Percentiles rank a stretch among this genome's conserved stretches.
Conservation (phyloP, 1,284 basidiomycete species). For the Ustanciosporium gigantosporum region DNA sequence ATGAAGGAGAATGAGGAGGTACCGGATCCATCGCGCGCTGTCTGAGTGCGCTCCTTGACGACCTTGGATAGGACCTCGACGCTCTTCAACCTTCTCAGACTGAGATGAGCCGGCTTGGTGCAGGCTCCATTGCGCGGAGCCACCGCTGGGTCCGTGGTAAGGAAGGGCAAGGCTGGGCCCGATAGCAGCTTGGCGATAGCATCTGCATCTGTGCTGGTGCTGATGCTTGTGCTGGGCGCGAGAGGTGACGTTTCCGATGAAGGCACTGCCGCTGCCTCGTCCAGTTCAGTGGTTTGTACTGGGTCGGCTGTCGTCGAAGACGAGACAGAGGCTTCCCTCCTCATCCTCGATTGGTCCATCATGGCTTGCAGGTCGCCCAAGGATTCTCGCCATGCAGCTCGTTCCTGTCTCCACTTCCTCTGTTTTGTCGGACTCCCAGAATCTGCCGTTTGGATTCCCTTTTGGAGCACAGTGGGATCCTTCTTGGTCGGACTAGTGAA, state of each 20-base stretch:
- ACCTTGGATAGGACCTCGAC: slow-evolving; percentile 39
- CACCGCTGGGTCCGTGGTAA: slow-evolving; percentile 34
- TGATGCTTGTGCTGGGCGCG: too few species aligned
- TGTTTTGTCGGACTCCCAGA: slow-evolving; percentile 12
- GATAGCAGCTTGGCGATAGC: slow-evolving; percentile 16
- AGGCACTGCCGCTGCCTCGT: background rate
- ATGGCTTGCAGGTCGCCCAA: slow-evolving; percentile 29
- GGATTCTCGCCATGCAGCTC: slow-evolving; percentile 29
- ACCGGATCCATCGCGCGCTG: too few species aligned
- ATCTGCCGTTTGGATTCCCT: too few species aligned
- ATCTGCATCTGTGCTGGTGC: slow-evolving; percentile 3
- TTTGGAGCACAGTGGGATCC: background rate
- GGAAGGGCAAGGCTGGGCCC: slow-evolving; percentile 22
- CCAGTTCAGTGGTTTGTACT: too few species aligned
- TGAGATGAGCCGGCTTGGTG: slow-evolving; percentile 23
- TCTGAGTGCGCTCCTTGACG: slow-evolving; percentile 11
- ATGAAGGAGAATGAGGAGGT: background rate
- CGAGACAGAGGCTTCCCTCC: slow-evolving; percentile 9
- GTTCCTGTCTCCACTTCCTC: slow-evolving; percentile 28
- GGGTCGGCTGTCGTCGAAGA: background rate
- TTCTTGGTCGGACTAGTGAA: slow-evolving; percentile 31
- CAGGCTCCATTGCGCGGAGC: slow-evolving; percentile 31
- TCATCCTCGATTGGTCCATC: slow-evolving; percentile 20
- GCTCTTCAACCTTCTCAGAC: slow-evolving; percentile 34
- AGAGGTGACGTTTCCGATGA: background rate